These are phyloP conservation scores for Teratosphaeria zuluensis DNA, from an alignment of 2,329 filamentous ascomycete genomes.

Conservation along the genomic window DNA sequence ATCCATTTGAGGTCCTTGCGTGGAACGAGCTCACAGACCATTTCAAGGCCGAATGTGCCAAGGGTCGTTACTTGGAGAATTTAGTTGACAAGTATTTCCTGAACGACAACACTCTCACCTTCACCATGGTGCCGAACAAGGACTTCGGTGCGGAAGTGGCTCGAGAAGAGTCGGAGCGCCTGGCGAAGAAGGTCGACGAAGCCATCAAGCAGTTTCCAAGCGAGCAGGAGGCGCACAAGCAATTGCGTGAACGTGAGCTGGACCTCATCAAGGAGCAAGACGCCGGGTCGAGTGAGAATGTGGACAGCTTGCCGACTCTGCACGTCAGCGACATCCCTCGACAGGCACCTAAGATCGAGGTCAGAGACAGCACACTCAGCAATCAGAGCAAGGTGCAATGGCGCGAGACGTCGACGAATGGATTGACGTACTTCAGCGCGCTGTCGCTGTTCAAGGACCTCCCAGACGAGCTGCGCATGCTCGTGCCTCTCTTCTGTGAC, in stretches of 20 bases:
- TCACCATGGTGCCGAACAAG: conserved; percentile 84
- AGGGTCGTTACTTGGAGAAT: conserved; percentile 72
- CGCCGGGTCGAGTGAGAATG: conserved; percentile 71
- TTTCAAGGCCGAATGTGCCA: conserved; percentile 67
- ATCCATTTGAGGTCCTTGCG: conserved; percentile 81
- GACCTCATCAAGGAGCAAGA: conserved; percentile 56
- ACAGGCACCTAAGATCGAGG: conserved; percentile 63
- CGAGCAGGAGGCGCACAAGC: conserved; percentile 59
- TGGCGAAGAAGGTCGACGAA: conserved; percentile 64
- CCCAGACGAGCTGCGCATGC: conserved; percentile 70
- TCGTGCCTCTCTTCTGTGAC: conserved; percentile 86
- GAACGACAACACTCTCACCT: conserved; percentile 76
- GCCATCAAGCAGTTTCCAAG: conserved; percentile 59
- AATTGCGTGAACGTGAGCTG: conserved; percentile 68
- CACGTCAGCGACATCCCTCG: conserved; percentile 83
- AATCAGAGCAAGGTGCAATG: conserved; percentile 64
- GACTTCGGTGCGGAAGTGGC: conserved; percentile 65
- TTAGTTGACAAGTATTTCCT: conserved; percentile 84
- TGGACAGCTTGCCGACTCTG: conserved; percentile 80
- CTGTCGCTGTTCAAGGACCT: conserved; percentile 71
- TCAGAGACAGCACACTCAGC: conserved; percentile 47
- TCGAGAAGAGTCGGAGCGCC: conserved; percentile 64
- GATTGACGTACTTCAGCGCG: conserved; percentile 88
- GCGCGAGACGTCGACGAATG: conserved; percentile 89
- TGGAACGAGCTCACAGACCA: conserved; percentile 83